Evolutionary conservation across 192 early-diverging fungal species (phyloP).

Genomic region (Chytriomyces sp.): DNA sequence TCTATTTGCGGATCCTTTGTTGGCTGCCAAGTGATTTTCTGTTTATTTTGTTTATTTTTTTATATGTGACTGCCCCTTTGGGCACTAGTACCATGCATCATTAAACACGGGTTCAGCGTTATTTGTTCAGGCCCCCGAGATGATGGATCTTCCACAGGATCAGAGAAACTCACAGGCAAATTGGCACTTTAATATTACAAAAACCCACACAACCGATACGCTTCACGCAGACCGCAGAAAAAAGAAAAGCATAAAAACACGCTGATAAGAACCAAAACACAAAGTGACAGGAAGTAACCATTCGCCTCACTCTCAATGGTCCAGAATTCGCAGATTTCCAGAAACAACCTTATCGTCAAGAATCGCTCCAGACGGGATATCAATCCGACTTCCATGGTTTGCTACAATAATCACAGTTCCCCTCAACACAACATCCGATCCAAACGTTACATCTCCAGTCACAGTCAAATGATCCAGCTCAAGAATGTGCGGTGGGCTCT

Average conservation of each 20-base stretch:
- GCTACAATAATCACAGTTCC: constrained; percentile 99
- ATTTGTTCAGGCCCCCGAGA: no score
- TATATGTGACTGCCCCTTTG: no score
- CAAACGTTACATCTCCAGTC: constrained; percentile 98
- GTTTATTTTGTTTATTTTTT: no score
- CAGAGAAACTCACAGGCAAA: no score
- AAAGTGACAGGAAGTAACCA: background rate
- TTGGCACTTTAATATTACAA: no score
- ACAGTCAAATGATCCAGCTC: constrained; percentile 98
- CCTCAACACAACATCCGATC: constrained; percentile 81
- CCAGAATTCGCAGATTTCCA: constrained; percentile 84
- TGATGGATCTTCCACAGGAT: no score
- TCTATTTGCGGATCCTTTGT: no score
- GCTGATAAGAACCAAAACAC: background rate
- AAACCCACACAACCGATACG: no score
- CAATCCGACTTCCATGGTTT: constrained; percentile 95
- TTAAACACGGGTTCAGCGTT: no score
- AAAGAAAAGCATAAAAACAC: background rate
- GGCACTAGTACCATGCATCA: no score
- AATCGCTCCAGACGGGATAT: constrained; percentile 92
- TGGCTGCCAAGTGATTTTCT: no score
- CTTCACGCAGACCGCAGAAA: no score
- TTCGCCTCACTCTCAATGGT: constrained; percentile 47
- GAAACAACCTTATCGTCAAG: constrained; percentile 99
- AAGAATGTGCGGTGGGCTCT: constrained; percentile 91